Percentiles rank a stretch among this genome's conserved stretches.
These are phyloP conservation scores for Globisporangium sylvaticum DNA, from an alignment of 352 stramenopile genomes.

Conservation along the genomic window DNA sequence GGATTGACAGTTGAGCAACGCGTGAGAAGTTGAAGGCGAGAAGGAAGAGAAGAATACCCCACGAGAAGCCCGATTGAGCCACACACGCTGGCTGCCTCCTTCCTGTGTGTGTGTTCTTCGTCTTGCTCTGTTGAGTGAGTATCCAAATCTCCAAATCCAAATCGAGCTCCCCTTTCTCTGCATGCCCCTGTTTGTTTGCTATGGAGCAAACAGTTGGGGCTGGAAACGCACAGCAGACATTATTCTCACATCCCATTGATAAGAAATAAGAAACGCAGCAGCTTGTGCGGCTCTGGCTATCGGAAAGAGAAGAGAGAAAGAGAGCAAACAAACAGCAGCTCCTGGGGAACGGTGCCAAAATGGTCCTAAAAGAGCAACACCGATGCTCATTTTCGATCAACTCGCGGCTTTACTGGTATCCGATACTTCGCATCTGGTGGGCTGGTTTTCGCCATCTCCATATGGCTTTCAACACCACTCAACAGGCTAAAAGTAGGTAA, in stretches of 20 bases:
- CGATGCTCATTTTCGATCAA: no score
- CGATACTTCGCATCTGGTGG: no score
- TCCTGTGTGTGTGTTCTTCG: not conserved
- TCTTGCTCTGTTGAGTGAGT: not conserved
- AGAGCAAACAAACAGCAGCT: not conserved
- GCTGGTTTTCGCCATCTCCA: not conserved
- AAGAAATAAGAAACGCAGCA: not conserved
- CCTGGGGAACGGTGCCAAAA: not conserved
- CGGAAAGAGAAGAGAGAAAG: not conserved
- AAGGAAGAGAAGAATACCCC: not conserved
- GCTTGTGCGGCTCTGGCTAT: no score
- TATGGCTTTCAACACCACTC: not conserved
- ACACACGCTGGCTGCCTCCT: not conserved
- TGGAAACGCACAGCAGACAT: not conserved
- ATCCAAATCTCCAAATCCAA: not conserved
- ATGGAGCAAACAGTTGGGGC: not conserved
- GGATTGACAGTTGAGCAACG: not conserved
- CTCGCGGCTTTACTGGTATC: no score
- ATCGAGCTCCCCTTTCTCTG: not conserved
- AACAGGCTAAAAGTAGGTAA: not conserved
- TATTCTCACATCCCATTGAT: not conserved
- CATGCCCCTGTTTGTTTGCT: not conserved
- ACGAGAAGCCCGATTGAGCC: not conserved
- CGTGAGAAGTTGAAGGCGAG: not conserved
- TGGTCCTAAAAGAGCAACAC: not conserved